These are phyloP conservation scores for Microascus cirrosus DNA, from an alignment of 2,329 filamentous ascomycete species.

Conservation along the genomic window DNA sequence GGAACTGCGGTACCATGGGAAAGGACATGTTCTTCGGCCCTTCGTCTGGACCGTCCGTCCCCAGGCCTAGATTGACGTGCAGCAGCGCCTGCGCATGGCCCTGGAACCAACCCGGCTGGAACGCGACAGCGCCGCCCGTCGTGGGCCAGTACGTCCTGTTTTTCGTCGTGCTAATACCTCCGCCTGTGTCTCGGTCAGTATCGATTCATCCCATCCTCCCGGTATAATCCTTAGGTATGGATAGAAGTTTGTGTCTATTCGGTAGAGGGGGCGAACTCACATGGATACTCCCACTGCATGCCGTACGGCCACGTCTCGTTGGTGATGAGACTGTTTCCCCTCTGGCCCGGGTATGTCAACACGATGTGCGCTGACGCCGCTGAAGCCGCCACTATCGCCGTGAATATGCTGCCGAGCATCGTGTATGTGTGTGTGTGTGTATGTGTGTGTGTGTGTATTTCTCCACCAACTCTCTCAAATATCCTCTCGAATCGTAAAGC, in stretches of 20 bases:
- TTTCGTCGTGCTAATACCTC: conserved; percentile 62
- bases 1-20: conserved; percentile 68
- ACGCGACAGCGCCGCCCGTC: conserved; percentile 71
- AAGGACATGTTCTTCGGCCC: conserved; percentile 81
- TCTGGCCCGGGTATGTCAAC: conserved; percentile 76
- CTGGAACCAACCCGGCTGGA: conserved; percentile 94
- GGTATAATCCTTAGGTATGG: no score
- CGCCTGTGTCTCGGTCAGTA: conserved; percentile 48
- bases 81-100: conserved; percentile 74
- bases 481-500: no score
- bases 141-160: conserved; percentile 93
- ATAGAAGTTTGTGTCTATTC: no score
- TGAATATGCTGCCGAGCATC: conserved; percentile 28
- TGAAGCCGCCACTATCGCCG: conserved; percentile 29
- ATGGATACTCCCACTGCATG: conserved; percentile 94
- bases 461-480: neutral
- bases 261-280: conserved; percentile 41
- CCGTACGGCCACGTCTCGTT: conserved; percentile 75
- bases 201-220: neutral
- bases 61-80: conserved; percentile 86
- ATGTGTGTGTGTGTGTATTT: neutral
- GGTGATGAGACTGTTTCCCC: conserved; percentile 75
- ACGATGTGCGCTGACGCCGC: conserved; percentile 61
- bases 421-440: neutral
- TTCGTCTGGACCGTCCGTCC: conserved; percentile 49